Conservation (phyloP, 495 filamentous ascomycete genomes). For the Lasiosphaeria ovina region DNA sequence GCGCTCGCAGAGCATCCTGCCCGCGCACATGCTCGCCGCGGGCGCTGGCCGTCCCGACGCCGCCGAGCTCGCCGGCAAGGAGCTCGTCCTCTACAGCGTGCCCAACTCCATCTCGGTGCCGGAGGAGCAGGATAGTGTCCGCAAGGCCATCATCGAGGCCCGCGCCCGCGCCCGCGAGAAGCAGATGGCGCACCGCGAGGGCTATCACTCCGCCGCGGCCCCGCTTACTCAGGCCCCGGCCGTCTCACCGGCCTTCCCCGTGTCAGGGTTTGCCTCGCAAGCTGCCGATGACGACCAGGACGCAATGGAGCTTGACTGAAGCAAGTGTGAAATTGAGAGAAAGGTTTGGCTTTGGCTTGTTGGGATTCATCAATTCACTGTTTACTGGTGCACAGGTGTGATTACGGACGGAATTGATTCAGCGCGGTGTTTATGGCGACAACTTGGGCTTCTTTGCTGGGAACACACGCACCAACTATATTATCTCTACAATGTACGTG, state of each 20-base stretch:
- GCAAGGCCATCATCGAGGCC: conserved; percentile 83
- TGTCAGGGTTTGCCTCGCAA: too few species aligned
- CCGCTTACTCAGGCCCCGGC: background rate
- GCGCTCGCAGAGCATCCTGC: conserved; percentile 56
- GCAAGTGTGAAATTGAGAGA: background rate
- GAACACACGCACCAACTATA: too few species aligned
- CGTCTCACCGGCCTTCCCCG: too few species aligned
- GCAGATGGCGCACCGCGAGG: conserved; percentile 25
- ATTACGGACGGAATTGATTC: background rate
- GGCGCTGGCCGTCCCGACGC: conserved; percentile 37
- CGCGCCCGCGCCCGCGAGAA: conserved; percentile 61
- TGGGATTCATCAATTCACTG: background rate
- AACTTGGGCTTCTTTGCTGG: background rate
- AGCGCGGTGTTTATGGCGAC: background rate
- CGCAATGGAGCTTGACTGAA: conserved; percentile 70
- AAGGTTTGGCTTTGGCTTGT: background rate
- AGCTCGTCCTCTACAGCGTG: conserved; percentile 79
- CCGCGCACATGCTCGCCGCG: conserved; percentile 55
- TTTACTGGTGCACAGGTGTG: background rate
- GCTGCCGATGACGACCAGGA: conserved; percentile 37
- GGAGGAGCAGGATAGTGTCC: conserved; percentile 74
- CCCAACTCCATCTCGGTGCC: conserved; percentile 75
- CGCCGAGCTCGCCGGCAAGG: conserved; percentile 49
- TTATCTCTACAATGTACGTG: too few species aligned
- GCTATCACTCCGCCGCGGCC: background rate